phyloP scores from a whole-genome alignment of 164 flowering plant species.

The Annona cherimola region DNA sequence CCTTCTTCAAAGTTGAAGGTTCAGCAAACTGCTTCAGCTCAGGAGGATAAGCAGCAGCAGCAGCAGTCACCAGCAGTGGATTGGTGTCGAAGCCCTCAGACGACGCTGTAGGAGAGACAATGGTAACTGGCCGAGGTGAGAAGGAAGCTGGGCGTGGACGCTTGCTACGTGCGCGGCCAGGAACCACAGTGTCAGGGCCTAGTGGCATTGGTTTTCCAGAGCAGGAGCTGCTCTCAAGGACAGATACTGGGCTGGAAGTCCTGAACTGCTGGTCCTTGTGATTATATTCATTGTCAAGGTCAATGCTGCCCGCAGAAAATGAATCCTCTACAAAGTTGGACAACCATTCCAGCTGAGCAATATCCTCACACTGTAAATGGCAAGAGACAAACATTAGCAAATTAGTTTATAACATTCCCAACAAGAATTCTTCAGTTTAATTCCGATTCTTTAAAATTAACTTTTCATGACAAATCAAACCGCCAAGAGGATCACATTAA shows the following conservation, averaged over 20 bases:
- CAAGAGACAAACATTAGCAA: too few species aligned
- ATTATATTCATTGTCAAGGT: conserved; percentile 24
- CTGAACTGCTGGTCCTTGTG: conserved; percentile 39
- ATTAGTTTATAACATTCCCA: too few species aligned
- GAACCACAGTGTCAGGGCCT: conserved; percentile 32
- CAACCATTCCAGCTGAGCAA: conserved; percentile 86
- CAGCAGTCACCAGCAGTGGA: neutral
- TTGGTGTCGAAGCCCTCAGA: conserved; percentile 23
- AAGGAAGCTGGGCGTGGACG: conserved; percentile 79
- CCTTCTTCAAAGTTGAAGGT: conserved; percentile 35
- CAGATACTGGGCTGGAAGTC: conserved; percentile 77
- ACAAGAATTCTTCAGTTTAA: too few species aligned
- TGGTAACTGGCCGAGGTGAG: conserved; percentile 49
- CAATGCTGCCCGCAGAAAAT: conserved; percentile 54
- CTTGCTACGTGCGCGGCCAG: conserved; percentile 78
- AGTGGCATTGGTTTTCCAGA: conserved; percentile 34
- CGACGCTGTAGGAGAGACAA: conserved; percentile 44
- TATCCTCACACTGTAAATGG: conserved; percentile 70
- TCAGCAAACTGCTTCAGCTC: conserved; percentile 52
- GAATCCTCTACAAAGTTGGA: conserved; percentile 89
- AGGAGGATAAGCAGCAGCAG: conserved; percentile 12
- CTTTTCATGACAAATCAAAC: too few species aligned
- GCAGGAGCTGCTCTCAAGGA: conserved; percentile 77
- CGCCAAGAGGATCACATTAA: too few species aligned
- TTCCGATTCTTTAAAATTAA: too few species aligned